A percentile compares a stretch with the other conserved stretches of the same genome.
Conservation (phyloP, 78 protist species). For the Dictyostelium firmibasis region DNA sequence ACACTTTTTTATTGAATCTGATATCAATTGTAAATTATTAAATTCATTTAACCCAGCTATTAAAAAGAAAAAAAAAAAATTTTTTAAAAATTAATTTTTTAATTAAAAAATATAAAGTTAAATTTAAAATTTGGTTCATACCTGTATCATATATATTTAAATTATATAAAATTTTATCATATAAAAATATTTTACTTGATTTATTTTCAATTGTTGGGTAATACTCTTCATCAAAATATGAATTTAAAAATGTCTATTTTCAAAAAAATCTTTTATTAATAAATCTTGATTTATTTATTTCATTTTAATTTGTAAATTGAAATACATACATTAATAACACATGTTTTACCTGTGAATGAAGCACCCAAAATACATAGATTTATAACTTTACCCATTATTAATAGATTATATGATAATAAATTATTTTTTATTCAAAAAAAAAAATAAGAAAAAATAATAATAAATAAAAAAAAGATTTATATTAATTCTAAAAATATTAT, state of each 20-base stretch:
- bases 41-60: neutral
- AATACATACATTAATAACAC: neutral
- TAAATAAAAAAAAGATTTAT: neutral
- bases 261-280: neutral
- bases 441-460: neutral
- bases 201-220: neutral
- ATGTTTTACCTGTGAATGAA: neutral
- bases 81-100: neutral
- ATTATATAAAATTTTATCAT: neutral
- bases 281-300: neutral
- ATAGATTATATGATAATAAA: neutral
- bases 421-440: neutral
- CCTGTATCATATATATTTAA: constrained; percentile 6
- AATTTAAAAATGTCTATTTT: neutral
- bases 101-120: too few relatives aligned
- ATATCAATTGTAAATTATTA: neutral
- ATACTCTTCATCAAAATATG: neutral
- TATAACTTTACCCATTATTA: neutral
- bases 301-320: neutral
- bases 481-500: too few relatives aligned
- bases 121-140: too few relatives aligned
- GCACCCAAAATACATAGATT: neutral
- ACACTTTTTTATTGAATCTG: neutral
- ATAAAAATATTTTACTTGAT: constrained; percentile 2
- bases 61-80: neutral